A percentile compares a stretch with the other conserved stretches of the same genome.
phyloP scores from a whole-genome alignment of 179 eudicot genomes.

The Silene noctiflora region DNA sequence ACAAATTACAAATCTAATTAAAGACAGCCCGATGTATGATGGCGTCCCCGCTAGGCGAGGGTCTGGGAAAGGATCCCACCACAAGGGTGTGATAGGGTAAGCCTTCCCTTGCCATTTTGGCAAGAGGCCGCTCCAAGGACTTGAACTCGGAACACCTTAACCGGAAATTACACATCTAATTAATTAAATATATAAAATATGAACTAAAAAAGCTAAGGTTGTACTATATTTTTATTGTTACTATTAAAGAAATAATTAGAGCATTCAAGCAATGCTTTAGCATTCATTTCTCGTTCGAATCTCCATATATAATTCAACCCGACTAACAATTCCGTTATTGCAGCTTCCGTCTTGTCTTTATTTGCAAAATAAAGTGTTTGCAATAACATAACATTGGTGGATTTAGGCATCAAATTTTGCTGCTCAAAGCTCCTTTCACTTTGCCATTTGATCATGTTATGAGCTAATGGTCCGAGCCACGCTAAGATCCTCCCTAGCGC shows the following conservation, averaged over 20 bases:
- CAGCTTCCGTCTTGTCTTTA: conserved; percentile 76
- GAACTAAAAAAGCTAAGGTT: background rate
- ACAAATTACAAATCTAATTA: no score
- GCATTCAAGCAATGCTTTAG: conserved; percentile 71
- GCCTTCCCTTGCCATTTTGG: no score
- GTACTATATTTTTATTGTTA: conserved; percentile 15
- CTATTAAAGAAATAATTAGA: conserved; percentile 39
- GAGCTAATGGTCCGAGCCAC: conserved; percentile 82
- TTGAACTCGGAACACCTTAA: no score
- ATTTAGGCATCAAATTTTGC: conserved; percentile 55
- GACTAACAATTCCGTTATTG: conserved; percentile 81
- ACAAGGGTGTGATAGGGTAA: no score
- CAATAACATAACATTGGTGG: conserved; percentile 52
- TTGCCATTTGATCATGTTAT: conserved; percentile 96
- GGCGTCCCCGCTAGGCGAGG: no score
- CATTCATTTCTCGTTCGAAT: conserved; percentile 91
- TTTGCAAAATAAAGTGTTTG: conserved; percentile 75
- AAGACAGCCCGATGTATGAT: no score
- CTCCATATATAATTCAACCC: conserved; percentile 94
- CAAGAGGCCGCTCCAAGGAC: no score
- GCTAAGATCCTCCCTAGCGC: conserved; percentile 69
- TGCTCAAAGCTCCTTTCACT: conserved; percentile 90
- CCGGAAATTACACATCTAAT: background rate
- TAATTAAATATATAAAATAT: background rate
- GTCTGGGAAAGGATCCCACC: no score